Evolutionary conservation across 1,284 basidiomycete species (phyloP).

Genomic region (Leccinum pallidistipes): DNA sequence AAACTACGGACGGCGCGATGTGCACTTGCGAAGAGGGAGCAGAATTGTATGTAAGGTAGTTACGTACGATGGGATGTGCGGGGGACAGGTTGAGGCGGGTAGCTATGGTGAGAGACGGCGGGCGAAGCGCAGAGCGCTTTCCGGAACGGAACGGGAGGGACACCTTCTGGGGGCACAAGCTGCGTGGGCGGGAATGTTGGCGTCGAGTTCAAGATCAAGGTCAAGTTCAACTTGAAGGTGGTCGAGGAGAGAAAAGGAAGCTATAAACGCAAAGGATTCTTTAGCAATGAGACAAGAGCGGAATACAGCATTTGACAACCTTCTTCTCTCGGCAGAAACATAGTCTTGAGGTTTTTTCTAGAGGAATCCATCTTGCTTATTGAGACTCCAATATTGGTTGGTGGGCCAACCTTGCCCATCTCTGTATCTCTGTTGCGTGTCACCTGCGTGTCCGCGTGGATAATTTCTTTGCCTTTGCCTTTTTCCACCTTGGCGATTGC

Average conservation of each 20-base stretch:
- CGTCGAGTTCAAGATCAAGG: slow-evolving; percentile 60
- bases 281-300: background rate
- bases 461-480: slow-evolving; percentile 7
- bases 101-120: too few species aligned
- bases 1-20: too few species aligned
- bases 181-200: slow-evolving; percentile 47
- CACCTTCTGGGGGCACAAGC: too few species aligned
- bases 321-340: slow-evolving; percentile 68
- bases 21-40: too few species aligned
- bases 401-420: slow-evolving; percentile 13
- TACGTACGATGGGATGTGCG: too few species aligned
- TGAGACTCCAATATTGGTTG: background rate
- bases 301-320: slow-evolving; percentile 37
- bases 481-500: background rate
- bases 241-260: slow-evolving; percentile 64
- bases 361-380: slow-evolving; percentile 4
- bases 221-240: slow-evolving; percentile 69
- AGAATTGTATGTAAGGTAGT: too few species aligned
- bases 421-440: slow-evolving; percentile 6
- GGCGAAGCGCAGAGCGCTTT: too few species aligned
- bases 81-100: too few species aligned
- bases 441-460: slow-evolving; percentile 6
- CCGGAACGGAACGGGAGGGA: too few species aligned
- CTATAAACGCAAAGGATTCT: slow-evolving; percentile 20
- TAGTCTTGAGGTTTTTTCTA: slow-evolving; percentile 53